phyloP scores from a whole-genome alignment of 257 asterid species.

The Primulina eburnea region DNA sequence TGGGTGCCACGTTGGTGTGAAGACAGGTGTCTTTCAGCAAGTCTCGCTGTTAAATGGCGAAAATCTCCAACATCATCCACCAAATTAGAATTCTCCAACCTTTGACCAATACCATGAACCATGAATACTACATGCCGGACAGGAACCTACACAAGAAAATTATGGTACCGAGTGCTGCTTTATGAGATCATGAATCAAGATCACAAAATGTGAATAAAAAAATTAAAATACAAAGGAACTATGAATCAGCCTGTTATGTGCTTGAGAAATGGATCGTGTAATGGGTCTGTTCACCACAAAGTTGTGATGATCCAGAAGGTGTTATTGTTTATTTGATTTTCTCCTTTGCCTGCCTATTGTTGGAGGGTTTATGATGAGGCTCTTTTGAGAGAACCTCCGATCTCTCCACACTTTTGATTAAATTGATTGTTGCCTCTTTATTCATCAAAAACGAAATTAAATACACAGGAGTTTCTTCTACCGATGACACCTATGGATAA shows the following conservation, averaged over 20 bases:
- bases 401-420: too few relatives aligned
- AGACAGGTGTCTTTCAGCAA: slow-evolving; percentile 83
- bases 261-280: too few relatives aligned
- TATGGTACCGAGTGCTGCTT: slow-evolving; percentile 12
- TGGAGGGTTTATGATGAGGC: too few relatives aligned
- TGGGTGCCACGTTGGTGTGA: slow-evolving; percentile 83
- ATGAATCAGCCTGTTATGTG: background rate
- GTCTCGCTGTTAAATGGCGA: slow-evolving; percentile 69
- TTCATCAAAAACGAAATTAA: too few relatives aligned
- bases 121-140: slow-evolving; percentile 92
- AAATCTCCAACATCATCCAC: slow-evolving; percentile 93
- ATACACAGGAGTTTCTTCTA: too few relatives aligned
- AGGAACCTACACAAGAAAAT: slow-evolving; percentile 69
- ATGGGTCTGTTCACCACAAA: too few relatives aligned
- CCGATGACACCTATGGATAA: too few relatives aligned
- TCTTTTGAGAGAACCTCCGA: too few relatives aligned
- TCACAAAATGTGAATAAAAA: background rate
- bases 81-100: slow-evolving; percentile 92
- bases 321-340: too few relatives aligned
- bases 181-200: slow-evolving; percentile 5
- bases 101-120: slow-evolving; percentile 99
- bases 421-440: too few relatives aligned
- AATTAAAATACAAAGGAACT: background rate
- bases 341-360: too few relatives aligned
- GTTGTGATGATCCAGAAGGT: too few relatives aligned